Percentiles rank a stretch among this genome's conserved stretches.
Conservation (phyloP, 208 protist species). For the Crithidia fasciculata region DNA sequence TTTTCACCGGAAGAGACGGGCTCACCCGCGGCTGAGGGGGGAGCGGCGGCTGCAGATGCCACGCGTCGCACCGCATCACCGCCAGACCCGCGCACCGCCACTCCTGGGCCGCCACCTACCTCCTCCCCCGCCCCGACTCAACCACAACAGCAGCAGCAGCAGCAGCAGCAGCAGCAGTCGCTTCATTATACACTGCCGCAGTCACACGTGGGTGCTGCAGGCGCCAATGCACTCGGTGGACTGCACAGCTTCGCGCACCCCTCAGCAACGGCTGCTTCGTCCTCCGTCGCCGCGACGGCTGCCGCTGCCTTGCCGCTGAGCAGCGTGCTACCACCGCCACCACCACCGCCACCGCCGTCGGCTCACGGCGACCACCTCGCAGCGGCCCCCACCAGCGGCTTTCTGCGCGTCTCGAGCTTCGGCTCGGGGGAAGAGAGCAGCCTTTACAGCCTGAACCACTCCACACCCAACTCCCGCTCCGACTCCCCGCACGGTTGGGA, state of each 20-base stretch:
- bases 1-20: not conserved
- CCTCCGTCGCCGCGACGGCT: not conserved
- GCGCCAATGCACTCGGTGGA: not conserved
- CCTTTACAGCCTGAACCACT: constrained; percentile 31
- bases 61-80: not conserved
- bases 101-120: not conserved
- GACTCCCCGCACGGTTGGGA: not conserved
- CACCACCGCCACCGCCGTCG: not conserved
- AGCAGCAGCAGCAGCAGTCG: constrained; percentile 1
- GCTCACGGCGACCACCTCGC: not conserved
- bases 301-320: not conserved
- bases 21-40: not conserved
- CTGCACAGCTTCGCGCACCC: not conserved
- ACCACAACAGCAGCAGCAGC: not conserved
- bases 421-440: constrained; percentile 18
- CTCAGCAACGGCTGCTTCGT: constrained; percentile 4
- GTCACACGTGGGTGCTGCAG: not conserved
- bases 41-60: not conserved
- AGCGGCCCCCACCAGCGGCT: not conserved
- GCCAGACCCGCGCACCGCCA: not conserved
- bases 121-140: not conserved
- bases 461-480: not conserved
- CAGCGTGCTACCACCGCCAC: not conserved
- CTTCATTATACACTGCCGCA: not conserved
- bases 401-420: constrained; percentile 7